Evolutionary conservation across 257 asterid species (phyloP), one percentile per base, ranked within the genome.

Genomic region (Linderniella brevidens): DNA sequence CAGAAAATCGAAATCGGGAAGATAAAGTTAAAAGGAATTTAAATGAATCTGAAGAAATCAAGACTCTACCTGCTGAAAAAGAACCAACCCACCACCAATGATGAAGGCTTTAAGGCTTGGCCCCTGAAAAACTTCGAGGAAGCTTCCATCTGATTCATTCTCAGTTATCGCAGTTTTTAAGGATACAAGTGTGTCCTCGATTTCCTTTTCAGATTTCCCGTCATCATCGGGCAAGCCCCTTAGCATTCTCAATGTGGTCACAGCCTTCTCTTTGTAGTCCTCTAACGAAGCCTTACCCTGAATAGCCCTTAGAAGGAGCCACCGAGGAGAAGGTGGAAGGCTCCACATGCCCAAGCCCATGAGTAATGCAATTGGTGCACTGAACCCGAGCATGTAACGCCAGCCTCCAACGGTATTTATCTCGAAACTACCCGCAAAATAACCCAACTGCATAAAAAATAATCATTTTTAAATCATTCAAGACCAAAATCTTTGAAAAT

Each of bases 1-100:
- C 41, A 53, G 46, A n/a, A 54, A 41, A 46, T 20, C 14, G 40
- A 20, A 25, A 25, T 2, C 32, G 32, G 32, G 18, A 39, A 37
- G 14, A 37, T n/a, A 35, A 41, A 40, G 36, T n/a, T 25, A 49
- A 36, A 58, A 47, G 55, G 19, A 50, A 16, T 41, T 19, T 52
- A 55, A 51, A 51, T 35, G 32, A 57, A 46, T 52, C 47, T 36
- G 41, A 29, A 43, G 17, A 37, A 45, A 32, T 53, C n/a, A n/a
- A n/a, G n/a, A n/a, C n/a, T n/a, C n/a, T 56, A 88, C 98, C 98
- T 88, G 98, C 74, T 88, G 98, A 66, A 88, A 80, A 59, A 88
- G 80, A 53, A 88, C 98, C 74, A 88, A 64, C 49, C 98, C 98
- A 63, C 98, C 98, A 50, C 93, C 98, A 50, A 88, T 88, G 64